Percentiles rank a stretch among this genome's conserved stretches.
phyloP scores from a whole-genome alignment of 2,329 filamentous ascomycete species.

The Orbilia quercus region DNA sequence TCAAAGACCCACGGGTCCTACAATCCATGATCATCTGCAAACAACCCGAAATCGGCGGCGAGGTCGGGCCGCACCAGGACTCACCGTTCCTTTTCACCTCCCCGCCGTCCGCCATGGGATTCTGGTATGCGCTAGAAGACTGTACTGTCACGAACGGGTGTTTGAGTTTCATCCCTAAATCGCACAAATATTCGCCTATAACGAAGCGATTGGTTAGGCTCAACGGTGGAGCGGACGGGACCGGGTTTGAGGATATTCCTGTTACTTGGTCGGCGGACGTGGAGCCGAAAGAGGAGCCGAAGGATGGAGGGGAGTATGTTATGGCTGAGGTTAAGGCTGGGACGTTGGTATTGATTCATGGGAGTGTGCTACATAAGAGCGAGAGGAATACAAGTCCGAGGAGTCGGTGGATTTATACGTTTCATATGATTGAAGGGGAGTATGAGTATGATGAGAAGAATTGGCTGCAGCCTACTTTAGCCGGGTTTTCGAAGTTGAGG shows the following conservation, averaged over 20 bases:
- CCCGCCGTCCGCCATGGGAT: slow-evolving; percentile 88
- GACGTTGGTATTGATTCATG: slow-evolving; percentile 90
- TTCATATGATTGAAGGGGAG: slow-evolving; percentile 90
- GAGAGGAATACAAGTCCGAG: slow-evolving; percentile 88
- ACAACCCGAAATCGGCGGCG: slow-evolving; percentile 93
- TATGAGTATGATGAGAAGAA: slow-evolving; percentile 84
- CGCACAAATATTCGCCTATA: slow-evolving; percentile 79
- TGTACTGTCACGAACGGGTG: slow-evolving; percentile 88
- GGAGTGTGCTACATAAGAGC: slow-evolving; percentile 94
- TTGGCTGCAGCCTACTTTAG: slow-evolving; percentile 87
- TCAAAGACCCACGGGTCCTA: slow-evolving; percentile 78
- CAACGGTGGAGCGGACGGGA: slow-evolving; percentile 67
- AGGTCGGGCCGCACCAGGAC: slow-evolving; percentile 91
- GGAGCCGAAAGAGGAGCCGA: slow-evolving; percentile 63
- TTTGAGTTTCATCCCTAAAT: slow-evolving; percentile 84
- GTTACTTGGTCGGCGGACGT: slow-evolving; percentile 54
- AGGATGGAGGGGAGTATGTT: slow-evolving; percentile 70
- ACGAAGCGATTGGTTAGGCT: slow-evolving; percentile 79
- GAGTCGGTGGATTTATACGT: slow-evolving; percentile 80
- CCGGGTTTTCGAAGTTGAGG: slow-evolving; percentile 80
- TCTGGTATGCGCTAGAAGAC: slow-evolving; percentile 97
- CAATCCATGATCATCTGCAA: slow-evolving; percentile 99
- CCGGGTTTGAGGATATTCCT: slow-evolving; percentile 79
- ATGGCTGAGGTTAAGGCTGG: slow-evolving; percentile 90
- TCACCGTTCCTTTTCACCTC: slow-evolving; percentile 91